A percentile compares a stretch with the other conserved stretches of the same genome.
These are phyloP conservation scores for Thraustotheca clavata DNA, from an alignment of 352 stramenopile genomes.

Conservation along the genomic window DNA sequence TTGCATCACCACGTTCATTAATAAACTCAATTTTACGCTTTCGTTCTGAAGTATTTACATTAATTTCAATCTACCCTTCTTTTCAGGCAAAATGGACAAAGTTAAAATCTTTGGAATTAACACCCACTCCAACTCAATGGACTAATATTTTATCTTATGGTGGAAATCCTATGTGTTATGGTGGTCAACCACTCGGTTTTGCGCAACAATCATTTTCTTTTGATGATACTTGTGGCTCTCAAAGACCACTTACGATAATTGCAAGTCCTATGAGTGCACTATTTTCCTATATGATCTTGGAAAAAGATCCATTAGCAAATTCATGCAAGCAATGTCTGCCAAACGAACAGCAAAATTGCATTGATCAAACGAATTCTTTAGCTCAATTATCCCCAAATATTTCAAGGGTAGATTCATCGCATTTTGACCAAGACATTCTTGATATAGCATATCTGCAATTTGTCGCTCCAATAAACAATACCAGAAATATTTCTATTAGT, in stretches of 20 bases:
- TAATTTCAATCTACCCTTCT: background rate
- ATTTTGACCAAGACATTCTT: too few relatives aligned
- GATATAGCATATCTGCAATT: slow-evolving; percentile 5
- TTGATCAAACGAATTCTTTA: background rate
- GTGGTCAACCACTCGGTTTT: background rate
- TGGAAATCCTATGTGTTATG: slow-evolving; percentile 1
- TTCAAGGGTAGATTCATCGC: background rate
- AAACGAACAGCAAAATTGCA: background rate
- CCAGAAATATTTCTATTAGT: background rate
- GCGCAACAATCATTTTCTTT: slow-evolving; percentile 4
- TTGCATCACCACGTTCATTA: background rate
- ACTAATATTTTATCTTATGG: background rate
- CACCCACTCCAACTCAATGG: background rate
- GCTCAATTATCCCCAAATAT: background rate
- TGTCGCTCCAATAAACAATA: background rate
- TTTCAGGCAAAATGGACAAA: background rate
- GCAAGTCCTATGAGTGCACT: background rate
- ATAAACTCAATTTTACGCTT: background rate
- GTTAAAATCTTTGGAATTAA: background rate
- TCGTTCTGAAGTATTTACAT: background rate
- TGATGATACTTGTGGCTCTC: background rate
- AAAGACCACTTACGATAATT: background rate
- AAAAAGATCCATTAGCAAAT: background rate
- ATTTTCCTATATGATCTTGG: background rate
- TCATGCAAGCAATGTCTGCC: background rate